Base-by-base conservation (phyloP, 352 stramenopile genomes). In the Phytophthora quininea region DNA sequence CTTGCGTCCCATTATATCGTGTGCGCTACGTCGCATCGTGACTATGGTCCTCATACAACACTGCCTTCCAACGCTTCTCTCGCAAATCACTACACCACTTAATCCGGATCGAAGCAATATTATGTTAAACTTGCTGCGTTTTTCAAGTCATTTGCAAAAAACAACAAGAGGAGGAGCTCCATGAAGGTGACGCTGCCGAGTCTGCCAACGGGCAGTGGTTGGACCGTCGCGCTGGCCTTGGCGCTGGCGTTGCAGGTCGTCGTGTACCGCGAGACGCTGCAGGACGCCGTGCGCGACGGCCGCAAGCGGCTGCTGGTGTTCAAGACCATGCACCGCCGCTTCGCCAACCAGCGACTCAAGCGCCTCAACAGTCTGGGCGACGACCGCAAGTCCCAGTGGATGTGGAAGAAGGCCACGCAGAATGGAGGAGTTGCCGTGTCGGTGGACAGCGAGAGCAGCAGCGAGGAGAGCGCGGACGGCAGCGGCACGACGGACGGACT, bases 301-400 rank as follows among this genome's bases (percentile, higher is more conserved):
- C 77, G 74, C 64, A 88, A 87, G 62, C 79, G 81, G 30, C 49
- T 90, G 59, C 61, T 90, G 51, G 81, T 93, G 62, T 88, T 80
- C 67, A 80, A 80, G 42, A 90, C 79, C 32, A 91, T 93, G 81
- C 82, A 85, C 46, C 85, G 85, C 24, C 85, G 85, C 45, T 93
- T 89, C 54, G 83, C 84, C 58, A 90, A 88, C 62, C 85, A 88
- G 60, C 82, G 82, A 2, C 73, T 93, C 61, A 82, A 88, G 54
- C 80, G 82, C 2, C 79, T 93, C 56, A 91, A 82, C 58, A 86
- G 76, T 19, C 62, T 91, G 40, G 76, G 79, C 31, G 77, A 90
- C 47, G 80, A 79, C 52, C 81, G 81, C 57, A 88, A 79, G 61
- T 91, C 82, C 37, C 79, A 89, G 62, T 93, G 80, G 77, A 93